Base-by-base conservation (phyloP, 1,139 yeast species). In the Yamadazyma spencermartinsiae region DNA sequence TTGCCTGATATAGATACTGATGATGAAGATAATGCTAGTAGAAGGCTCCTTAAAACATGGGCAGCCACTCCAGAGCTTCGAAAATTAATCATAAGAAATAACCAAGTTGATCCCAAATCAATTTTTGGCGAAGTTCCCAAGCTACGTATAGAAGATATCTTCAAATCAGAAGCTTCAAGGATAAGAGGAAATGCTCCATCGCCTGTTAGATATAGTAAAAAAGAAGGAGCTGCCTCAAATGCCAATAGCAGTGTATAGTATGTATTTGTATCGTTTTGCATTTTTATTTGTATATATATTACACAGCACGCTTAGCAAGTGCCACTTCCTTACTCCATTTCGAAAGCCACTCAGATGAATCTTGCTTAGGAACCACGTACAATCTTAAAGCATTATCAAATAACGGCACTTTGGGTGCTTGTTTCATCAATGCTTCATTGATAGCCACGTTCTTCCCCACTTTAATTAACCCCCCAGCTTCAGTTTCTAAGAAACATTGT, bases 121-220 rank as follows among this genome's bases (percentile, higher is more conserved):
- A 76, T 89, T 1, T 89, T 90, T 67, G 96, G 96, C 0, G 85
- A 86, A 11, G 75, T 85, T 18, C 84, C 86, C 0, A 79, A 80
- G 3, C 62, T 86, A 41, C 76, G 80, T 34, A 76, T 86, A 57
- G 84, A 78, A 34, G 87, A 82, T 45, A 79, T 87, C 14, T 86
- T 87, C 55, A 75, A 76, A 36, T 60, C 68, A 8, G 68, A 63
- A 31, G 75, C 77, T 9, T 65, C 69, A 4, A 59, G 65, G 37
- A 63, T 78, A 38, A 67, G 85, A 44, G 75, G 80, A 1, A 28
- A 28, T 28, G 69, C 80, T 39, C 79, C 80, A 19, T 80, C 87
- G 1, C 80, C 85, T 2, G 75, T 80, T 1, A 70, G 68, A 39
- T 77, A 33, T 13, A 15, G 31, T 24, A 18, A 30, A 35, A 23